Evolutionary conservation across 441 rosid genomes (phyloP).

Genomic region (Syzygium malaccense): DNA sequence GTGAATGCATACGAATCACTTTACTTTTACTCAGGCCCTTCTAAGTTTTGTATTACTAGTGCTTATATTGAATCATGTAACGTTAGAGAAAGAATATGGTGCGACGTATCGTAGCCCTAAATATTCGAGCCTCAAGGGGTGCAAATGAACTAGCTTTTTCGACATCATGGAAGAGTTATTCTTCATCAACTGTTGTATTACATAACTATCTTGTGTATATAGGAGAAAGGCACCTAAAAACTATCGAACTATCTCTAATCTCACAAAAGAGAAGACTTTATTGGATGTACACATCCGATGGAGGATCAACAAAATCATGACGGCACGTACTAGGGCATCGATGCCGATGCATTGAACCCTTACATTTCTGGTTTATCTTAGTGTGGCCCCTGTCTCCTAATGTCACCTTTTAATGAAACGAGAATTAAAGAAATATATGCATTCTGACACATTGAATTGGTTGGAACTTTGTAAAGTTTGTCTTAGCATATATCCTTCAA

Average conservation of each 20-base stretch:
- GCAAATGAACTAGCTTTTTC: background rate
- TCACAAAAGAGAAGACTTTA: background rate
- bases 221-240: background rate
- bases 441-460: background rate
- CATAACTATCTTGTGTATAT: background rate
- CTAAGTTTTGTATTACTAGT: background rate
- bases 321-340: background rate
- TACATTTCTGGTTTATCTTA: background rate
- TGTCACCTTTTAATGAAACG: background rate
- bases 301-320: background rate
- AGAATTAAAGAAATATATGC: background rate
- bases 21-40: background rate
- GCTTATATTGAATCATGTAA: too few relatives aligned
- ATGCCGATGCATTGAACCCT: background rate
- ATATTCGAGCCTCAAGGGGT: background rate
- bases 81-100: background rate
- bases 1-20: background rate
- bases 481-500: background rate
- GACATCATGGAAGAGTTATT: background rate
- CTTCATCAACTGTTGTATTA: background rate
- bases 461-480: background rate
- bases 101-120: background rate
- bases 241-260: background rate
- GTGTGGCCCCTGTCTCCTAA: background rate
- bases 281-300: background rate